Conservation (phyloP, 768 basidiomycete genomes). For the Kwoniella mangroviensis region DNA sequence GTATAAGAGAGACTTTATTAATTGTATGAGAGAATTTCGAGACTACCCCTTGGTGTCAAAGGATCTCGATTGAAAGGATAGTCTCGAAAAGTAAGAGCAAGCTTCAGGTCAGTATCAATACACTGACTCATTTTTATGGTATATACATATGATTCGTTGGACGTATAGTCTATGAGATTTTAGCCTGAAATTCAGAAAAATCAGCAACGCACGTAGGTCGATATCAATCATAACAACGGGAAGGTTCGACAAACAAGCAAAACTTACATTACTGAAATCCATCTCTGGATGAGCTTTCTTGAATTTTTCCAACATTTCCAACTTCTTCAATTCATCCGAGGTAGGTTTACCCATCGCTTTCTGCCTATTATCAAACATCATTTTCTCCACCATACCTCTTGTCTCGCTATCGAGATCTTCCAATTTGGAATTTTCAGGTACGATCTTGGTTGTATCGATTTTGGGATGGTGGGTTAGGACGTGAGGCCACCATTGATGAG, state of each 20-base stretch:
- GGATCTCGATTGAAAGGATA: too few relatives aligned
- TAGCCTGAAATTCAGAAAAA: not conserved
- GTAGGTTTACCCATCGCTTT: constrained; percentile 98
- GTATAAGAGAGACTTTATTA: too few relatives aligned
- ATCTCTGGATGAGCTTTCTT: constrained; percentile 88
- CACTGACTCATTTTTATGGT: too few relatives aligned
- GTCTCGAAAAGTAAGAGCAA: too few relatives aligned
- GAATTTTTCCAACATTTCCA: constrained; percentile 89
- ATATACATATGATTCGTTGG: too few relatives aligned
- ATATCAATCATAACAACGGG: not conserved
- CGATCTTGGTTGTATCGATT: constrained; percentile 94
- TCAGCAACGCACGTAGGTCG: not conserved
- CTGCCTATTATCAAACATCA: constrained; percentile 80
- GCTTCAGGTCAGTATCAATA: too few relatives aligned
- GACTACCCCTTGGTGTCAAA: too few relatives aligned
- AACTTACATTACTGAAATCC: constrained; percentile 88
- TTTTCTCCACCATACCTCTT: constrained; percentile 98
- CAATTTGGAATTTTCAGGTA: constrained; percentile 91
- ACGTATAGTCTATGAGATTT: too few relatives aligned
- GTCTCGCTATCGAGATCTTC: constrained; percentile 96
- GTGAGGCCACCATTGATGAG: constrained; percentile 97
- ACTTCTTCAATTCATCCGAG: constrained; percentile 89
- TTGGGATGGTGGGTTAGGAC: constrained; percentile 93
- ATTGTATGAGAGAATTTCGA: too few relatives aligned
- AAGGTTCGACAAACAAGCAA: too few relatives aligned